Conservation (phyloP, 1,284 basidiomycete genomes). For the Cryptococcus sp. region DNA sequence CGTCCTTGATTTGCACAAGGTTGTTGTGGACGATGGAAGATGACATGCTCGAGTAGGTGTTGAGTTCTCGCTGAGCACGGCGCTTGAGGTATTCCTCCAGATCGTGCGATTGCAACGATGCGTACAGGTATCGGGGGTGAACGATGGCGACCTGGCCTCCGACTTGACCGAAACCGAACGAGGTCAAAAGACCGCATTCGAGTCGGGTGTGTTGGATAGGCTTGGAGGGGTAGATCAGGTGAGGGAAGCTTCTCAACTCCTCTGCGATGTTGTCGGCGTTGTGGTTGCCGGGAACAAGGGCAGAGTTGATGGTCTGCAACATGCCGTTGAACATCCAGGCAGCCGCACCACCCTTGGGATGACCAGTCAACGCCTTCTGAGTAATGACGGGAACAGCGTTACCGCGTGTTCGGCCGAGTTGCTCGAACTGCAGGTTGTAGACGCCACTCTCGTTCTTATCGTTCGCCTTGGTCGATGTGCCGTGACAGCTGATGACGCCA, state of each 20-base stretch:
- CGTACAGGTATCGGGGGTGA: constrained; percentile 89
- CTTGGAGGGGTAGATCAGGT: constrained; percentile 96
- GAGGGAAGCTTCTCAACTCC: constrained; percentile 83
- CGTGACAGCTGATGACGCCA: constrained; percentile 59
- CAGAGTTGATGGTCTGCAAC: constrained; percentile 80
- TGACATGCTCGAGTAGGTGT: constrained; percentile 89
- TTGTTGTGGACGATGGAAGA: constrained; percentile 92
- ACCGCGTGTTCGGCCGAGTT: constrained; percentile 82
- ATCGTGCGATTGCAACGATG: constrained; percentile 69
- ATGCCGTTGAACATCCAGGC: constrained; percentile 97
- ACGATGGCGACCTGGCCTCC: constrained; percentile 87
- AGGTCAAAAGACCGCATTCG: constrained; percentile 88
- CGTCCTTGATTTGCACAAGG: constrained; percentile 93
- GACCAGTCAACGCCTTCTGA: constrained; percentile 94
- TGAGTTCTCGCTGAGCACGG: constrained; percentile 69
- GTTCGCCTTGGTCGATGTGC: constrained; percentile 95
- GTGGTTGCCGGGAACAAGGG: constrained; percentile 94
- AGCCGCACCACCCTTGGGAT: constrained; percentile 95
- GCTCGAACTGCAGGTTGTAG: constrained; percentile 91
- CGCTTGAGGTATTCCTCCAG: constrained; percentile 75
- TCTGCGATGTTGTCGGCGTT: constrained; percentile 96
- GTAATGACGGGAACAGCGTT: constrained; percentile 97
- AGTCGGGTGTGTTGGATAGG: constrained; percentile 91
- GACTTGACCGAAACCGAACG: constrained; percentile 99
- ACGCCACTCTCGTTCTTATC: constrained; percentile 98